Percentiles rank a stretch among this genome's conserved stretches.
These are phyloP conservation scores for Aspergillus hancockii DNA, from an alignment of 495 filamentous ascomycete species.

Conservation along the genomic window DNA sequence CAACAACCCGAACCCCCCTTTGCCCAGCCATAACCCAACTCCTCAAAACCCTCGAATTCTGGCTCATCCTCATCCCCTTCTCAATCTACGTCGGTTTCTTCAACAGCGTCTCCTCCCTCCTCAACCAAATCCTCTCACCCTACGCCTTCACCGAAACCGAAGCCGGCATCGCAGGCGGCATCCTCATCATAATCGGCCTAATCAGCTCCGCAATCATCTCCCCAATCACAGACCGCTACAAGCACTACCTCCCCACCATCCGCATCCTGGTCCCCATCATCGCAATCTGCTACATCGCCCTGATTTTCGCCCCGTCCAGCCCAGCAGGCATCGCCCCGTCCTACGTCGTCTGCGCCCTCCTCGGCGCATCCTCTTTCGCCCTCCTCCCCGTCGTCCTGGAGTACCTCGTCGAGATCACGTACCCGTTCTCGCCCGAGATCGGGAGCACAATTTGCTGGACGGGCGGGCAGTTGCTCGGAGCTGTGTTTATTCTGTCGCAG, in stretches of 20 bases:
- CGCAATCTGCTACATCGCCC: slow-evolving; percentile 67
- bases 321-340: slow-evolving; percentile 63
- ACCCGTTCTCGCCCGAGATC: slow-evolving; percentile 86
- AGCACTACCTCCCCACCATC: slow-evolving; percentile 74
- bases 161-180: slow-evolving; percentile 84
- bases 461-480: slow-evolving; percentile 71
- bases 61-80: slow-evolving; percentile 75
- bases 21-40: slow-evolving; percentile 46
- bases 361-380: slow-evolving; percentile 80
- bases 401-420: slow-evolving; percentile 81
- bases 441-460: slow-evolving; percentile 81
- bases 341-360: slow-evolving; percentile 64
- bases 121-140: slow-evolving; percentile 87
- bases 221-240: slow-evolving; percentile 82
- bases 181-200: slow-evolving; percentile 89
- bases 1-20: slow-evolving; percentile 51
- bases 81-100: slow-evolving; percentile 87
- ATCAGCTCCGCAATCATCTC: slow-evolving; percentile 70
- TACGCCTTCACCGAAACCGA: slow-evolving; percentile 78
- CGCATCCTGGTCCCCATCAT: slow-evolving; percentile 75
- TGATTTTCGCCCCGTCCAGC: slow-evolving; percentile 80
- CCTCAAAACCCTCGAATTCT: slow-evolving; percentile 66
- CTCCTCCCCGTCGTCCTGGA: slow-evolving; percentile 85
- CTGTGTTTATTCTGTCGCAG: slow-evolving; percentile 77
- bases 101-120: slow-evolving; percentile 83